Evolutionary conservation across 2,329 filamentous ascomycete species (phyloP), one percentile per base, ranked within the genome.

Genomic region (Colletotrichum lindemuthianum): DNA sequence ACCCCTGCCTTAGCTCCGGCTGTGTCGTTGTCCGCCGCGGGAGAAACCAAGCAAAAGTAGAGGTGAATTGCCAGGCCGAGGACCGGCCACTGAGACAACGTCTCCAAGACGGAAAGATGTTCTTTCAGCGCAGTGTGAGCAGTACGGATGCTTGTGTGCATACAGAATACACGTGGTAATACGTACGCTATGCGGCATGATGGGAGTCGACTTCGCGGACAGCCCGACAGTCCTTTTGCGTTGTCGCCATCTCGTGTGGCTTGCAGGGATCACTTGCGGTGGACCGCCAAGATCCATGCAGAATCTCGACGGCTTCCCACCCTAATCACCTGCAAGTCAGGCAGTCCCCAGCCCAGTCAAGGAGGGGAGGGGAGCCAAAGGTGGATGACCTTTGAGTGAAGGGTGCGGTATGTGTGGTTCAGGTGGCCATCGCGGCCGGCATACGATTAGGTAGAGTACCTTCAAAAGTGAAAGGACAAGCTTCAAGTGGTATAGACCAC

Each of bases 221-320:
- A n/a, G 59, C 52, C 53, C 52, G 48, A 53, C 52, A 53, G 53
- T 36, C 49, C 51, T 65, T 52, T 53, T 40, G 51, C 47, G 53
- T 50, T 66, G 52, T 52, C 63, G 54, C 63, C 63, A 43, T 66
- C 63, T 59, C 54, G 52, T 66, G 59, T 66, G 63, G 63, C 63
- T 66, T 66, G 59, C 63, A 66, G 40, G 63, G 59, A 66, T 66
- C 34, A 39, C 15, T 47, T 47, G 41, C 58, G 58, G 58, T 65
- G 48, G 63, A 54, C 59, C 52, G 53, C 63, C 55, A 59, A 43
- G 12, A 58, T 36, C 63, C 63, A 49, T 66, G 63, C 49, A 63
- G 59, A 66, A 66, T 66, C 63, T 66, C 13, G 59, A 66, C 63
- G 63, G 59, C 63, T 66, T 66, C 63, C 63, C 63, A 66, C 63